Evolutionary conservation across 169 alveolate species (phyloP), one percentile per base, ranked within the genome.

Genomic region (Plasmodium vivax): DNA sequence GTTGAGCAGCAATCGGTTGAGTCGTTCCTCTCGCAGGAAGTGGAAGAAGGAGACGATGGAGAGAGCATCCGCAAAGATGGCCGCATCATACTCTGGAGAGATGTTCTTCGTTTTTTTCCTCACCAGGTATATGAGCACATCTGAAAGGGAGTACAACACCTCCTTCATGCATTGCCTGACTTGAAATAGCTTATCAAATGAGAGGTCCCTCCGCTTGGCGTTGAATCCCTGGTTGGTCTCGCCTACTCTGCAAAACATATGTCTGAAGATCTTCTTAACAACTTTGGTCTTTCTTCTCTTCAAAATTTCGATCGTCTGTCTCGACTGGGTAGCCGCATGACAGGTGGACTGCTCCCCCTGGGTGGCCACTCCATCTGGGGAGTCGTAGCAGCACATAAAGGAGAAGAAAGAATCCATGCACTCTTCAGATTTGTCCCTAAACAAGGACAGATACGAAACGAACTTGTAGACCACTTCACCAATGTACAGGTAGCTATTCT

Each of bases 391-490:
- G 16, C 27, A 6, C 14, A 30, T 30, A 4, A 16, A 36, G 23
- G 77, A 34, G 30, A 87, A 56, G 82, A 87, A 87, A 5, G 80
- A 30, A 27, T 8, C 7, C 27, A 87, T 16, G 14, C 32, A 41
- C 3, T 68, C 43, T 1, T 68, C 43, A 1, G 58, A 10, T 43
- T 87, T 87, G 77, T 87, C 93, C 27, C 62, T 87, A 27, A 87
- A 45, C 32, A 79, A 30, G 45, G 87, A 75, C 56, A 75, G 36
- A 87, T 51, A 51, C 7, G 68, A 74, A 74, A 79, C 62, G 47
- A 87, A 87, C 54, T 87, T 87, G 41, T 45, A 45, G 3, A 87
- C 54, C 14, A 87, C 93, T 79, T 87, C 93, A 10, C 93, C 93
- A 12, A 87, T 77, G 38, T 75, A 87, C 27, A 87, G 71, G 43